A percentile compares a stretch with the other conserved stretches of the same genome.
Evolutionary conservation across 768 basidiomycete species (phyloP).

Genomic region (Tricholoma flavovirens): DNA sequence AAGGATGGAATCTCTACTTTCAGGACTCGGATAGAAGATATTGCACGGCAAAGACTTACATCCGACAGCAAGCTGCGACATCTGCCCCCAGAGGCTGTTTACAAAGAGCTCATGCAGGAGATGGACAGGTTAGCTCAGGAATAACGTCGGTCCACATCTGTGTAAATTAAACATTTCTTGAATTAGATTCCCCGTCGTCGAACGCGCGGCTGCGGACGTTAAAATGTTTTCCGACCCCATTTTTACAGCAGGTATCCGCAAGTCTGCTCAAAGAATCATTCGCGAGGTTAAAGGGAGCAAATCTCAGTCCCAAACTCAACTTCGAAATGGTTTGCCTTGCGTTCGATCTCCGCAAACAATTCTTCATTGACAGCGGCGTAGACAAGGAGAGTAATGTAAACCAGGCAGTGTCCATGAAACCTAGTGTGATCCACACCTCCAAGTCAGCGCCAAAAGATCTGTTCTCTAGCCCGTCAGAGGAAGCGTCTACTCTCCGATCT

Average conservation of each 20-base stretch:
- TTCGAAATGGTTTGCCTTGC: conserved; percentile 12
- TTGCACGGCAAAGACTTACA: conserved; percentile 49
- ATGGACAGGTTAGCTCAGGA: conserved; percentile 51
- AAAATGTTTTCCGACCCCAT: conserved; percentile 42
- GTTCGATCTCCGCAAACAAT: conserved; percentile 3
- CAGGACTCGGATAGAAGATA: conserved; percentile 55
- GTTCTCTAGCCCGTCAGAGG: conserved; percentile 6
- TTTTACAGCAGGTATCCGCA: conserved; percentile 38
- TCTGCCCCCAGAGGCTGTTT: conserved; percentile 45
- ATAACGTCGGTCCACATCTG: background rate
- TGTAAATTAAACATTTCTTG: background rate
- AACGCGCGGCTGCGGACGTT: conserved; percentile 51
- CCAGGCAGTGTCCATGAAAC: conserved; percentile 5
- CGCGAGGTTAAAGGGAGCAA: conserved; percentile 30
- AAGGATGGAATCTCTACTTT: conserved; percentile 52
- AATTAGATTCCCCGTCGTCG: conserved; percentile 59
- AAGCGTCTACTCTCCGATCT: conserved; percentile 7
- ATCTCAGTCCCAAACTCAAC: conserved; percentile 1
- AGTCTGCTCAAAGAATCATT: conserved; percentile 41
- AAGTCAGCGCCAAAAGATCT: conserved; percentile 3
- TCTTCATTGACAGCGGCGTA: conserved; percentile 11
- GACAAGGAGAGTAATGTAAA: conserved; percentile 10
- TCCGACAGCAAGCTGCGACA: conserved; percentile 50
- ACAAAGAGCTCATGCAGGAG: conserved; percentile 64
- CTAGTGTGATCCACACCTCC: conserved; percentile 8